A percentile compares a stretch with the other conserved stretches of the same genome.
phyloP scores from a whole-genome alignment of 345 rosid species.

The Acer saccharum region DNA sequence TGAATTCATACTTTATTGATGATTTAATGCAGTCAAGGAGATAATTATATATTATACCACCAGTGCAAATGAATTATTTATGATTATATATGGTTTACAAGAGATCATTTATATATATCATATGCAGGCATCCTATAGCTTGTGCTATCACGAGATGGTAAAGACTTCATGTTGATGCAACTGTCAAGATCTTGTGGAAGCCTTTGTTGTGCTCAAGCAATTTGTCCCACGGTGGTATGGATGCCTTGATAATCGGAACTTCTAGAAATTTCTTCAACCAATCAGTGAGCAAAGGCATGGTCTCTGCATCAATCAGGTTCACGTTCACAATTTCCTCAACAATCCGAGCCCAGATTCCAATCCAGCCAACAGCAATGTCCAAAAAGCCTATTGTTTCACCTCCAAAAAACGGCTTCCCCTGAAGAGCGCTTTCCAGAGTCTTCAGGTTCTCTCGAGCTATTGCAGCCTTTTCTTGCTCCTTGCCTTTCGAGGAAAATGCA shows the following conservation, averaged over 20 bases:
- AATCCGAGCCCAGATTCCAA: slow-evolving; percentile 30
- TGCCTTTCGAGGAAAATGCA: slow-evolving; percentile 17
- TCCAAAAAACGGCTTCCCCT: slow-evolving; percentile 32
- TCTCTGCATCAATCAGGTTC: slow-evolving; percentile 31
- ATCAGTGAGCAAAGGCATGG: slow-evolving; percentile 25
- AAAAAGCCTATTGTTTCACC: slow-evolving; percentile 31
- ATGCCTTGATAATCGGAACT: slow-evolving; percentile 29
- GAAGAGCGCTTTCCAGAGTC: slow-evolving; percentile 23
- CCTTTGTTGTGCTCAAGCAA: slow-evolving; percentile 33
- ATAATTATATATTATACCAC: neutral
- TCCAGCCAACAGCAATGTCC: slow-evolving; percentile 34
- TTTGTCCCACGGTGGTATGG: slow-evolving; percentile 26
- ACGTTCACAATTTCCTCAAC: slow-evolving; percentile 27
- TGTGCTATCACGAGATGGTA: neutral
- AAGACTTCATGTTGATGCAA: slow-evolving; percentile 10
- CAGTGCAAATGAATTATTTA: neutral
- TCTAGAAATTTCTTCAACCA: slow-evolving; percentile 31
- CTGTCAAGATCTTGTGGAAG: slow-evolving; percentile 17
- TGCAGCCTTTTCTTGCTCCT: slow-evolving; percentile 29
- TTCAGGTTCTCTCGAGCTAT: slow-evolving; percentile 29
- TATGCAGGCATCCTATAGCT: neutral
- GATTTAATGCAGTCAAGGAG: neutral
- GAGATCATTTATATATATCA: neutral
- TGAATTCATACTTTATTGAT: neutral
- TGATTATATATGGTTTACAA: neutral